Conservation (phyloP, 768 basidiomycete species). For the Calocybe indica region DNA sequence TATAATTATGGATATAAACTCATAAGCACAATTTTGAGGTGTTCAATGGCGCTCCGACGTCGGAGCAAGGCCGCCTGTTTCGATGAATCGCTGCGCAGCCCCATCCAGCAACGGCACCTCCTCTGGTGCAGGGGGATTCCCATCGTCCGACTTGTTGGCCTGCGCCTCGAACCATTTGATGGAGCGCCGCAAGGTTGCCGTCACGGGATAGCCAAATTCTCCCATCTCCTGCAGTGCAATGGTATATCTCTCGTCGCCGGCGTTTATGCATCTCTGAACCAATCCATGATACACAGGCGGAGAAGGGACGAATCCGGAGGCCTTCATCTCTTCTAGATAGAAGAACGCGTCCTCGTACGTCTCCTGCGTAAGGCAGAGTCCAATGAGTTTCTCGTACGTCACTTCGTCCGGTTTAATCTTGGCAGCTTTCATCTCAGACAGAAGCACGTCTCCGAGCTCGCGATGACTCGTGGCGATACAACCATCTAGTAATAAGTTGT, state of each 20-base stretch:
- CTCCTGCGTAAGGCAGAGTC: slow-evolving; percentile 63
- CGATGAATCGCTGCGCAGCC: slow-evolving; percentile 23
- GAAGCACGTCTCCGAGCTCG: slow-evolving; percentile 60
- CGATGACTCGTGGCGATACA: slow-evolving; percentile 56
- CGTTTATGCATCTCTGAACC: slow-evolving; percentile 47
- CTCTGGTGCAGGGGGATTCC: background rate
- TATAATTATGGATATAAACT: slow-evolving; percentile 2
- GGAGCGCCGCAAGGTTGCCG: slow-evolving; percentile 8
- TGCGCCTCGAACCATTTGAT: slow-evolving; percentile 6
- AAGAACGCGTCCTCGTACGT: slow-evolving; percentile 84
- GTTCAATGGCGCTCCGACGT: slow-evolving; percentile 4
- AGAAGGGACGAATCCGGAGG: slow-evolving; percentile 48
- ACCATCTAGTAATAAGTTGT: slow-evolving; percentile 61
- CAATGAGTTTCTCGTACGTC: slow-evolving; percentile 65
- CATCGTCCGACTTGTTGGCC: background rate
- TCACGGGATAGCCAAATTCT: slow-evolving; percentile 45
- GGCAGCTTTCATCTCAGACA: slow-evolving; percentile 59
- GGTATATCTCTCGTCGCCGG: slow-evolving; percentile 55
- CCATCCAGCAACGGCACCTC: slow-evolving; percentile 14
- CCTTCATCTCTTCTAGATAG: slow-evolving; percentile 87
- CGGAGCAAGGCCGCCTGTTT: slow-evolving; percentile 22
- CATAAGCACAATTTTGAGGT: background rate
- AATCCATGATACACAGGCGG: slow-evolving; percentile 52
- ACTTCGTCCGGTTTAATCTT: slow-evolving; percentile 47
- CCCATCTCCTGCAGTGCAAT: slow-evolving; percentile 69